Evolutionary conservation across 2,329 filamentous ascomycete species (phyloP).

Genomic region (Ceratocystis lukuohia): DNA sequence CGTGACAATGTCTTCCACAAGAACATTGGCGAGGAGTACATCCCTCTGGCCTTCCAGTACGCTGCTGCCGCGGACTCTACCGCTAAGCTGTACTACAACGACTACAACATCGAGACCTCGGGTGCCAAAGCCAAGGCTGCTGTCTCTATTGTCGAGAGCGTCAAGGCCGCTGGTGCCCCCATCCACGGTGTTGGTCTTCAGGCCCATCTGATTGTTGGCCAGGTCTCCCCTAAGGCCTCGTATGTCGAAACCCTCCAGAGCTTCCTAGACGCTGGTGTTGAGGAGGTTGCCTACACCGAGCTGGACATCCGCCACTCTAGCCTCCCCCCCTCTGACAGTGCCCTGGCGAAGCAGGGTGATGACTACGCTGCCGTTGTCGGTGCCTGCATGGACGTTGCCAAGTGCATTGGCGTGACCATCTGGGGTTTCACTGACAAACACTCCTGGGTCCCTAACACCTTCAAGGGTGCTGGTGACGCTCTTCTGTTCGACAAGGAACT

Average conservation of each 20-base stretch:
- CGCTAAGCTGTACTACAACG: conserved; percentile 44
- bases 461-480: conserved; percentile 30
- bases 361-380: conserved; percentile 24
- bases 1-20: conserved; percentile 41
- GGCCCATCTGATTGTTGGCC: conserved; percentile 44
- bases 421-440: conserved; percentile 29
- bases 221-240: conserved; percentile 32
- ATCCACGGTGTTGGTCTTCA: conserved; percentile 53
- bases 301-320: conserved; percentile 35
- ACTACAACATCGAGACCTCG: conserved; percentile 47
- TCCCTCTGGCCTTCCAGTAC: conserved; percentile 44
- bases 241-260: conserved; percentile 31
- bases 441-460: conserved; percentile 32
- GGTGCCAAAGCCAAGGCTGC: conserved; percentile 34
- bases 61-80: conserved; percentile 40
- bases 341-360: conserved; percentile 25
- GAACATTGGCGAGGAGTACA: conserved; percentile 42
- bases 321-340: conserved; percentile 24
- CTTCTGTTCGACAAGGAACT: conserved; percentile 33
- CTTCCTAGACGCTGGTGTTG: conserved; percentile 32
- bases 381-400: conserved; percentile 25
- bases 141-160: conserved; percentile 32
- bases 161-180: conserved; percentile 37
- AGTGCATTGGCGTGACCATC: conserved; percentile 27
- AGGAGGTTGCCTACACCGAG: conserved; percentile 42